Conservation (phyloP, 2,329 filamentous ascomycete species). For the Myriosclerotinia scirpicola region DNA sequence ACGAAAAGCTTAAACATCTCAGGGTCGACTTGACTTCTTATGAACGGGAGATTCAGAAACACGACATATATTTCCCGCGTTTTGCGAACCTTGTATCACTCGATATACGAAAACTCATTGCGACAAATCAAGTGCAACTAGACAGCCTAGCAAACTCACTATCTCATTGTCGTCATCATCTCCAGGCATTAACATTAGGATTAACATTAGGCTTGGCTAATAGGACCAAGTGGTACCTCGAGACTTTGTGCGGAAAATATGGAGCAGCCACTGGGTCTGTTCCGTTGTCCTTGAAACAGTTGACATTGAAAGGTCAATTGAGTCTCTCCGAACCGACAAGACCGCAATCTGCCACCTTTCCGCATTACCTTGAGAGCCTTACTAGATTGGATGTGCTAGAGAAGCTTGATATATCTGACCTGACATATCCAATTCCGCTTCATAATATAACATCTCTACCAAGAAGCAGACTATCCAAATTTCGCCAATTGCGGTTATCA, state of each 20-base stretch:
- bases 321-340: neutral
- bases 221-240: neutral
- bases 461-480: neutral
- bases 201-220: neutral
- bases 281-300: neutral
- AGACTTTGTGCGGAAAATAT: neutral
- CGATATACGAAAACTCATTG: neutral
- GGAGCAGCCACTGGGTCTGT: neutral
- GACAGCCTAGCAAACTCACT: neutral
- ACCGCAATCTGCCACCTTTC: neutral
- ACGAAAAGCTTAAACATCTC: neutral
- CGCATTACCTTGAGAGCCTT: neutral
- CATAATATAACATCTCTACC: neutral
- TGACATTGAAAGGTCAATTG: neutral
- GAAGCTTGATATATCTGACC: neutral
- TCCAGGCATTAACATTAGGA: neutral
- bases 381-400: neutral
- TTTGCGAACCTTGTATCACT: neutral
- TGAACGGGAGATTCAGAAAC: neutral
- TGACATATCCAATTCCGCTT: neutral
- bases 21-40: neutral
- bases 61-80: neutral
- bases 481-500: neutral
- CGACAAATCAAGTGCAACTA: neutral
- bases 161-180: neutral